phyloP scores from a whole-genome alignment of 805 yeast species.

The Teunomyces barrocoloradensis region DNA sequence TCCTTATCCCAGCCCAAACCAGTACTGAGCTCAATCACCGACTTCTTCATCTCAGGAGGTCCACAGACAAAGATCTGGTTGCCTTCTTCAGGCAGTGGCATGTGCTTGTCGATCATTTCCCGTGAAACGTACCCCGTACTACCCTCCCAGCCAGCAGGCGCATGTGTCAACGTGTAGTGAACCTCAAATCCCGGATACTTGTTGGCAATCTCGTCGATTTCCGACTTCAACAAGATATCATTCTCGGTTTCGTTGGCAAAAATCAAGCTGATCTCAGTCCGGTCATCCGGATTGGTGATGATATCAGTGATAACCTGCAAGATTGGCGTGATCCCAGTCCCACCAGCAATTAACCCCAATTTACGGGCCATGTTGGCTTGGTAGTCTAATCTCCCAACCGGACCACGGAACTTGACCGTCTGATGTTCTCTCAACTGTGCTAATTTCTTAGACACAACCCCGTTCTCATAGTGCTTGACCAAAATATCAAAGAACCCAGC shows the following conservation, averaged over 20 bases:
- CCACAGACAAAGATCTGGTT: slow-evolving; percentile 71
- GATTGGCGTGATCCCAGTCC: slow-evolving; percentile 89
- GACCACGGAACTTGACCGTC: slow-evolving; percentile 70
- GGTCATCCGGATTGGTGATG: slow-evolving; percentile 66
- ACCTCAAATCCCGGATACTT: slow-evolving; percentile 63
- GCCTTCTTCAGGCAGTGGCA: slow-evolving; percentile 50
- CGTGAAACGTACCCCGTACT: slow-evolving; percentile 58
- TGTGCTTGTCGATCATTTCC: slow-evolving; percentile 50
- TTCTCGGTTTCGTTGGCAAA: slow-evolving; percentile 76
- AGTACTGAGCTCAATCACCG: slow-evolving; percentile 47
- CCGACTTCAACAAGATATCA: slow-evolving; percentile 70
- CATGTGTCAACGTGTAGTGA: slow-evolving; percentile 55
- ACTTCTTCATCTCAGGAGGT: slow-evolving; percentile 64
- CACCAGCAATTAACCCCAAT: slow-evolving; percentile 75
- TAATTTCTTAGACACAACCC: slow-evolving; percentile 64
- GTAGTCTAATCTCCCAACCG: slow-evolving; percentile 71
- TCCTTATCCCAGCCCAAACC: slow-evolving; percentile 63
- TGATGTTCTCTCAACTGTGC: slow-evolving; percentile 65
- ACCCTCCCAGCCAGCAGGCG: slow-evolving; percentile 52
- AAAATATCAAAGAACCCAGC: slow-evolving; percentile 73
- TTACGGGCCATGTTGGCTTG: slow-evolving; percentile 56
- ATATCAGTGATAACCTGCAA: slow-evolving; percentile 72
- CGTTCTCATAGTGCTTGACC: slow-evolving; percentile 73
- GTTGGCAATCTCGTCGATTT: slow-evolving; percentile 64
- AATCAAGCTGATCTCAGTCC: slow-evolving; percentile 57